These are phyloP conservation scores for Arthrobotrys conoides DNA, from an alignment of 2,329 filamentous ascomycete species.

Conservation along the genomic window DNA sequence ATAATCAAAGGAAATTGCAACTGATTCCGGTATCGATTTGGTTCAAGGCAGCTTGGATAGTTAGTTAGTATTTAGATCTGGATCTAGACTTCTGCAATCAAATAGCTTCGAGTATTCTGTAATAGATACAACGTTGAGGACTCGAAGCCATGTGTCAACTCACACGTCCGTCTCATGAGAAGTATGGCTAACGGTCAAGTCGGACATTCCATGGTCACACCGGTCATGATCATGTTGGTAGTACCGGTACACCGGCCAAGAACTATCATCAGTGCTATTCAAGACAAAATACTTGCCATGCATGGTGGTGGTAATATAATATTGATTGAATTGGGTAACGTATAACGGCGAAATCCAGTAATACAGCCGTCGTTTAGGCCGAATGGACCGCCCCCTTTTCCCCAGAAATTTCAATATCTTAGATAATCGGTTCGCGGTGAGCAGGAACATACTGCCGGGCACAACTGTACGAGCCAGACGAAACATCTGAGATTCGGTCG, in stretches of 20 bases:
- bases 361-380: not conserved
- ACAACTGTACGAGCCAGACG: not conserved
- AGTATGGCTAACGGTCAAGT: not conserved
- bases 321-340: not conserved
- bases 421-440: slow-evolving; percentile 24
- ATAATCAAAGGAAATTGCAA: slow-evolving; percentile 28
- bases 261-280: too few relatives aligned
- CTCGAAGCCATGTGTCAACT: not conserved
- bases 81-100: not conserved
- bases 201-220: not conserved
- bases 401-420: slow-evolving; percentile 8
- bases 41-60: not conserved
- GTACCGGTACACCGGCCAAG: not conserved
- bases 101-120: too few relatives aligned
- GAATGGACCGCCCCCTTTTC: not conserved
- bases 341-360: not conserved
- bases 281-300: too few relatives aligned
- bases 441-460: not conserved
- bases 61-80: not conserved
- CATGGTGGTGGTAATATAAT: not conserved
- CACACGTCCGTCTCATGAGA: not conserved
- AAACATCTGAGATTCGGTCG: not conserved
- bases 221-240: not conserved
- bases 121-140: too few relatives aligned
- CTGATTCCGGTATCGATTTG: not conserved